A percentile compares a stretch with the other conserved stretches of the same genome.
These are phyloP conservation scores for Rhizopus delemar DNA, from an alignment of 371 early-diverging fungal genomes.

Conservation along the genomic window DNA sequence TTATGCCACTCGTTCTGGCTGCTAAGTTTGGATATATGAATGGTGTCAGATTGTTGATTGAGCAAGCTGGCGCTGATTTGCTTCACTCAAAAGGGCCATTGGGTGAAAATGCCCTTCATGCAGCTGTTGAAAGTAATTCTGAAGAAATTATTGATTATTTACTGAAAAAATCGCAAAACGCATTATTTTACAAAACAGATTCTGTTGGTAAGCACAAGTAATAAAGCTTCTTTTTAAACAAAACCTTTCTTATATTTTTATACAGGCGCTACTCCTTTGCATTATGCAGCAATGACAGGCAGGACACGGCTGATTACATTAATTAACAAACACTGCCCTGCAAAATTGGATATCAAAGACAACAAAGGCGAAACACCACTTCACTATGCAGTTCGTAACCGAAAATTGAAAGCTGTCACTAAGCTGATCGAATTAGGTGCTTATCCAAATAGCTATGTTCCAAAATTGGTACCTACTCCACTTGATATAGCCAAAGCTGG, in stretches of 20 bases:
- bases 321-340: slow-evolving; percentile 29
- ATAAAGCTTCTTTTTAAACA: background rate
- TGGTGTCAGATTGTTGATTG: slow-evolving; percentile 35
- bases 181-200: slow-evolving; percentile 31
- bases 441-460: slow-evolving; percentile 41
- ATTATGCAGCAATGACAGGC: slow-evolving; percentile 48
- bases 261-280: slow-evolving; percentile 47
- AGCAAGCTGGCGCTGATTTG: slow-evolving; percentile 28
- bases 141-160: slow-evolving; percentile 32
- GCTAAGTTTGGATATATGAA: slow-evolving; percentile 36
- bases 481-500: slow-evolving; percentile 41
- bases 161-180: slow-evolving; percentile 17
- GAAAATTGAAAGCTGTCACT: slow-evolving; percentile 27
- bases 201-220: slow-evolving; percentile 23
- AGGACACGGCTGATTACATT: slow-evolving; percentile 27
- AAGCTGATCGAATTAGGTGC: slow-evolving; percentile 37
- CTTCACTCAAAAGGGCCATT: slow-evolving; percentile 28
- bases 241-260: background rate
- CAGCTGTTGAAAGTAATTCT: slow-evolving; percentile 35
- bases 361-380: slow-evolving; percentile 45
- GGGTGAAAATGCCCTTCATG: slow-evolving; percentile 40
- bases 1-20: slow-evolving; percentile 41
- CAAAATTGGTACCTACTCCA: slow-evolving; percentile 39
- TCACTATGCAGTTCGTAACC: slow-evolving; percentile 45
- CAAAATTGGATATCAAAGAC: slow-evolving; percentile 24